Conservation (phyloP, 345 rosid species). For the Dipteronia sinensis region DNA sequence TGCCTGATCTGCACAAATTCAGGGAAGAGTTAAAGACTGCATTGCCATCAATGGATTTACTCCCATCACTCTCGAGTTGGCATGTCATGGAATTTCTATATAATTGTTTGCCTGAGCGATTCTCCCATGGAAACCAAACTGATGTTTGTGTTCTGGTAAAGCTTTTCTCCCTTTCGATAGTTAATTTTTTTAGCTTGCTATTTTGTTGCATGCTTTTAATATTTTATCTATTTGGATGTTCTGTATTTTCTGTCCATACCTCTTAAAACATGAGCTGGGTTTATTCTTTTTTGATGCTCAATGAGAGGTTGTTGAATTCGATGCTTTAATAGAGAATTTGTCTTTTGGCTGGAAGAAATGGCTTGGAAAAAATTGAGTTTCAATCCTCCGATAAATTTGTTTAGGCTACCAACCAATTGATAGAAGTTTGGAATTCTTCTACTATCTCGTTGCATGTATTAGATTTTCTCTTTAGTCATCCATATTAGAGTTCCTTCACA, state of each 20-base stretch:
- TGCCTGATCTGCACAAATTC: conserved; percentile 58
- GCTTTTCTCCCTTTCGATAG: conserved; percentile 13
- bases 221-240: background rate
- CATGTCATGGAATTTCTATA: conserved; percentile 75
- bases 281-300: background rate
- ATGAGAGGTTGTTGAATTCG: background rate
- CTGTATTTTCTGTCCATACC: background rate
- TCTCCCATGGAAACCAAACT: conserved; percentile 69
- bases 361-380: background rate
- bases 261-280: background rate
- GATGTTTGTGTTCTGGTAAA: conserved; percentile 87
- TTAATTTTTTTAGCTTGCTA: background rate
- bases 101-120: conserved; percentile 87
- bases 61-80: conserved; percentile 56
- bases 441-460: background rate
- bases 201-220: background rate
- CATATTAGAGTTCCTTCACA: background rate
- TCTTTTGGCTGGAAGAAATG: background rate
- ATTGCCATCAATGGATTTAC: conserved; percentile 42
- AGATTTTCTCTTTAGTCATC: background rate
- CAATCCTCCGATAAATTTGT: background rate
- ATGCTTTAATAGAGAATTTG: conserved; percentile 11
- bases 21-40: conserved; percentile 44
- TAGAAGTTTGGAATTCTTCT: background rate
- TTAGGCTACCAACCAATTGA: background rate